A percentile compares a stretch with the other conserved stretches of the same genome.
Evolutionary conservation across 164 flowering plant species (phyloP).

Genomic region (Umbellularia californica): DNA sequence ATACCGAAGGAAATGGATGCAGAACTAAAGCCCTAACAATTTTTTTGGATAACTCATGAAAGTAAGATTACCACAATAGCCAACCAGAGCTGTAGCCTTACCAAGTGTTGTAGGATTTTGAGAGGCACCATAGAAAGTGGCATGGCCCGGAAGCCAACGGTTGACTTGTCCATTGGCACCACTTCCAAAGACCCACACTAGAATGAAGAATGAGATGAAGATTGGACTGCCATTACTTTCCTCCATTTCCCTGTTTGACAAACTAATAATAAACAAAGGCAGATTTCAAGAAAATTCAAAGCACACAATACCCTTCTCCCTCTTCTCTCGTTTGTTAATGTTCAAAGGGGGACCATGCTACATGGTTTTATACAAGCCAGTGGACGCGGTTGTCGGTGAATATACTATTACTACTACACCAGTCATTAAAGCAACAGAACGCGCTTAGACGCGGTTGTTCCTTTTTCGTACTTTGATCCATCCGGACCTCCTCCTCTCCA

Average conservation of each 20-base stretch:
- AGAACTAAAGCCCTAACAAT: not conserved
- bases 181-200: not conserved
- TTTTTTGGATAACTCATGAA: not conserved
- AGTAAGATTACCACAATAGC: not conserved
- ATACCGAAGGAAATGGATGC: not conserved
- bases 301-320: not conserved
- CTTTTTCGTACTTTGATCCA: too few species aligned
- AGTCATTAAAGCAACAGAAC: too few species aligned
- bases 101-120: constrained; percentile 58
- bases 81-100: constrained; percentile 15
- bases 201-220: not conserved
- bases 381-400: not conserved
- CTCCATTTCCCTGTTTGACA: not conserved
- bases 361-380: not conserved
- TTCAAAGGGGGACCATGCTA: not conserved
- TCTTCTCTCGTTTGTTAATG: too few species aligned
- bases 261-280: not conserved
- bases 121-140: constrained; percentile 63
- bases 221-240: not conserved
- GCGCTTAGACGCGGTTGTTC: too few species aligned
- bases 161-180: constrained; percentile 20
- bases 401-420: too few species aligned
- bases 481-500: too few species aligned
- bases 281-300: not conserved
- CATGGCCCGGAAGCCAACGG: constrained; percentile 56